Conservation (phyloP, 345 rosid species). For the rapeseed (Brassica napus) region Da-Ae NC_063445.1:3580501-3581000, state of each 20-base stretch:
- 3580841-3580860: background rate
- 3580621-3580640: background rate
- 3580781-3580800: constrained; percentile 1
- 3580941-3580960: background rate
- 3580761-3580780: background rate
- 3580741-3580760: background rate
- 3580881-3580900: background rate
- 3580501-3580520: background rate
- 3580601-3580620: constrained; percentile 15
- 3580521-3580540: background rate
- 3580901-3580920: background rate
- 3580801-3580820: constrained; percentile 3
- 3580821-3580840: background rate
- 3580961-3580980: background rate
- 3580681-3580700: background rate
- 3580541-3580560: background rate
- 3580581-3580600: constrained; percentile 14
- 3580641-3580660: constrained; percentile 1
- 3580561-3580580: background rate
- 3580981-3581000: too few relatives aligned
- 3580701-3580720: background rate
- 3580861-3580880: background rate
- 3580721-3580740: background rate
- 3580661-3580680: background rate
- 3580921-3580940: background rate